Conservation (phyloP, 495 filamentous ascomycete genomes). For the Parathielavia hyrcaniae region DNA sequence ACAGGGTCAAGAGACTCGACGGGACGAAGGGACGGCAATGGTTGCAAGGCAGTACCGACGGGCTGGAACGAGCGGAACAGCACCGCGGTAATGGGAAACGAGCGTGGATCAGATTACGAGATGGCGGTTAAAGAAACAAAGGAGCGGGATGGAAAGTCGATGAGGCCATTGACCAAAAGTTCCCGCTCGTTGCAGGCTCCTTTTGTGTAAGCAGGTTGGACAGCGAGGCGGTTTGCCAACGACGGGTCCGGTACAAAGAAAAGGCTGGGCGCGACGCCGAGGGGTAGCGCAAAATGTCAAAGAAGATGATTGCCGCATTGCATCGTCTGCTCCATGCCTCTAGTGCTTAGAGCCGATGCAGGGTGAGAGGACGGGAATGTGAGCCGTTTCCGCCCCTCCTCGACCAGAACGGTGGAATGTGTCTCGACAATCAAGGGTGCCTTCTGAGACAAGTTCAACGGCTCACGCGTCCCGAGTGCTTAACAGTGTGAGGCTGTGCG, state of each 20-base stretch:
- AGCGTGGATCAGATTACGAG: slow-evolving; percentile 12
- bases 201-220: slow-evolving; percentile 14
- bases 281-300: slow-evolving; percentile 15
- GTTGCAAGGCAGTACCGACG: not conserved
- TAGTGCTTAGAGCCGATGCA: slow-evolving; percentile 17
- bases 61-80: slow-evolving; percentile 9
- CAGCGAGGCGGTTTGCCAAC: slow-evolving; percentile 5
- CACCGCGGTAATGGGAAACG: slow-evolving; percentile 5
- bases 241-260: slow-evolving; percentile 18
- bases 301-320: slow-evolving; percentile 20
- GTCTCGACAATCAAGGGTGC: slow-evolving; percentile 8
- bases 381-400: slow-evolving; percentile 19
- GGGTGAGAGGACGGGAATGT: slow-evolving; percentile 23
- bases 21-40: slow-evolving; percentile 1
- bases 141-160: slow-evolving; percentile 21
- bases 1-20: not conserved
- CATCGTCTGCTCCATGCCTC: slow-evolving; percentile 16
- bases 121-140: slow-evolving; percentile 26
- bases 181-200: slow-evolving; percentile 7
- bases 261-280: slow-evolving; percentile 16
- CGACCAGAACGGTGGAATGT: slow-evolving; percentile 23
- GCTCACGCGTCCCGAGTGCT: slow-evolving; percentile 7
- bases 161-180: slow-evolving; percentile 18
- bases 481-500: not conserved
- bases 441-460: slow-evolving; percentile 8